phyloP scores from a whole-genome alignment of 2,329 filamentous ascomycete genomes.

The Parasarocladium wereldwijsianum region DNA sequence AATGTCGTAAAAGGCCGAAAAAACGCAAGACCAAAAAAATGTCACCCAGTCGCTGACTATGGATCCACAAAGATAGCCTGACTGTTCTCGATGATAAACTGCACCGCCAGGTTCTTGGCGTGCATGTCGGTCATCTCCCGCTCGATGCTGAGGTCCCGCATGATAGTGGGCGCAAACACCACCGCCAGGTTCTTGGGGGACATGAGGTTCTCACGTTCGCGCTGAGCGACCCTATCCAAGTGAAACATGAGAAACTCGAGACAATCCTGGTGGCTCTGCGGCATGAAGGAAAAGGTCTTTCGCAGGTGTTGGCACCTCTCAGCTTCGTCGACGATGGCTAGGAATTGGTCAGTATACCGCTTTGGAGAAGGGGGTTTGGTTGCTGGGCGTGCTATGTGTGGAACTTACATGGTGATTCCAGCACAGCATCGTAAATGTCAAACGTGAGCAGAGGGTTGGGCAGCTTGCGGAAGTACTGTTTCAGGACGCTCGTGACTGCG shows the following conservation, averaged over 20 bases:
- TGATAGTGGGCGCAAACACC: conserved; percentile 94
- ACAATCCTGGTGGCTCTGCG: conserved; percentile 71
- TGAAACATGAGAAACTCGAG: conserved; percentile 93
- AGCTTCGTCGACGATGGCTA: conserved; percentile 48
- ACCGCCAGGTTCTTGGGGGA: conserved; percentile 91
- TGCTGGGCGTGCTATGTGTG: too few species aligned
- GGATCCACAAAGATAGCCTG: conserved; percentile 57
- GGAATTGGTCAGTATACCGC: too few species aligned
- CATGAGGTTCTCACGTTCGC: conserved; percentile 85
- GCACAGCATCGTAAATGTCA: conserved; percentile 76
- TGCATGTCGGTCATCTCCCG: conserved; percentile 95
- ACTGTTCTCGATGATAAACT: conserved; percentile 86
- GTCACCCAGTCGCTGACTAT: conserved; percentile 8
- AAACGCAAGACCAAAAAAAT: too few species aligned
- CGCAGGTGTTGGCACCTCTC: conserved; percentile 60
- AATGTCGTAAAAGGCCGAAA: too few species aligned
- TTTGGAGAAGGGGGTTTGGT: too few species aligned
- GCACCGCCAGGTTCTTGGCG: conserved; percentile 79
- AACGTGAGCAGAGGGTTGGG: conserved; percentile 82
- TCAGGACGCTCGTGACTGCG: conserved; percentile 85
- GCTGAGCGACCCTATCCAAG: conserved; percentile 68
- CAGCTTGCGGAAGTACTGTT: conserved; percentile 93
- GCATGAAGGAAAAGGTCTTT: conserved; percentile 62
- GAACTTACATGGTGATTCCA: conserved; percentile 62
- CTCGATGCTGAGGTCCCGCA: conserved; percentile 79